Evolutionary conservation across 2,329 filamentous ascomycete genomes (phyloP).

Genomic region (Trichoderma simmonsii): DNA sequence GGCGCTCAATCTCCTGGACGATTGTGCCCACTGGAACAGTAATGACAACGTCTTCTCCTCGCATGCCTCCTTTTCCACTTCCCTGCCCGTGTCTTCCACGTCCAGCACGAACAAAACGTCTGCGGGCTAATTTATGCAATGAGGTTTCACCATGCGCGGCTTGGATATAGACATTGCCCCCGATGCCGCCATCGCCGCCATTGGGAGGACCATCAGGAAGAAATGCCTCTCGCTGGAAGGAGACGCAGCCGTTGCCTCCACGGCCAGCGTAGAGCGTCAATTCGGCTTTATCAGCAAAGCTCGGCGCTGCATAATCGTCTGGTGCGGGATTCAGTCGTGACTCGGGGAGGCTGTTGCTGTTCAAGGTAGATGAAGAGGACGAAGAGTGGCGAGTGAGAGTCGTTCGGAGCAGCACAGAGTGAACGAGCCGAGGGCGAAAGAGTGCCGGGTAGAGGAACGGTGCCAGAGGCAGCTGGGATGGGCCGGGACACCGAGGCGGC

Average conservation of each 20-base stretch:
- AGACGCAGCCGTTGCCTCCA: constrained; percentile 90
- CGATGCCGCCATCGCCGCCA: constrained; percentile 88
- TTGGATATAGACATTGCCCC: constrained; percentile 92
- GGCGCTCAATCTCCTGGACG: constrained; percentile 73
- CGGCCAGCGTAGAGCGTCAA: constrained; percentile 73
- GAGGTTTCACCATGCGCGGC: constrained; percentile 88
- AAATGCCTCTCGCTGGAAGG: constrained; percentile 89
- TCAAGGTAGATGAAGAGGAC: constrained; percentile 21
- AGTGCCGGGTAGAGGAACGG: constrained; percentile 51
- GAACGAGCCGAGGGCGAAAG: constrained; percentile 30
- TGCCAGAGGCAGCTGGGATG: constrained; percentile 26
- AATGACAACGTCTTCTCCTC: constrained; percentile 83
- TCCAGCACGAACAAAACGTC: constrained; percentile 70
- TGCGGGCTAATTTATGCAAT: constrained; percentile 81
- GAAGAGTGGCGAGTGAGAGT: constrained; percentile 18
- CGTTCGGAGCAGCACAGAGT: constrained; percentile 24
- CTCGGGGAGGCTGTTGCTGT: constrained; percentile 35
- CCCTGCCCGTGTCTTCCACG: constrained; percentile 77
- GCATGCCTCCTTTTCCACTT: constrained; percentile 67
- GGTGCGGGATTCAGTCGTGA: constrained; percentile 76
- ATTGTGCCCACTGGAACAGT: constrained; percentile 92
- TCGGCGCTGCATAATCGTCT: constrained; percentile 77
- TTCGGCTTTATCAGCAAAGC: constrained; percentile 83
- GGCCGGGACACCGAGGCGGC: constrained; percentile 28
- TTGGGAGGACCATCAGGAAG: constrained; percentile 86